Evolutionary conservation across 2,329 filamentous ascomycete genomes (phyloP).

Genomic region (Sphaerulina vaccinii): DNA sequence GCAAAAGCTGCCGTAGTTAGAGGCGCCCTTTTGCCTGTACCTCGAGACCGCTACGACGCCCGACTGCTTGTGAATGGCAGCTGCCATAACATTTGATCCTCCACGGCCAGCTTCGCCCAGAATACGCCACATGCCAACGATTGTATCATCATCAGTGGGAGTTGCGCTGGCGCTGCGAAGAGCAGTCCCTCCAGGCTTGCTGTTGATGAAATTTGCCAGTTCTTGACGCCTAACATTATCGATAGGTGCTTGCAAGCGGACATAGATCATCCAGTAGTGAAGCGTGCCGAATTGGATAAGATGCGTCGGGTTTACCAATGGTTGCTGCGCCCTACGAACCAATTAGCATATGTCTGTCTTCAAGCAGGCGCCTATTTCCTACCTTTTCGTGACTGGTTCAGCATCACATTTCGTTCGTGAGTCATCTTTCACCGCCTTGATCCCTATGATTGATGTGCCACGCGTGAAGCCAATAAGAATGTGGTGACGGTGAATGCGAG

Average conservation of each 20-base stretch:
- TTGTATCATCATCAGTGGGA: slow-evolving; percentile 4
- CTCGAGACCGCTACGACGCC: neutral
- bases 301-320: slow-evolving; percentile 2
- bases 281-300: neutral
- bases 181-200: neutral
- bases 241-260: neutral
- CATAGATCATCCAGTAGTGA: slow-evolving; percentile 9
- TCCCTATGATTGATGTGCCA: neutral
- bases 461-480: neutral
- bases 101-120: slow-evolving; percentile 2
- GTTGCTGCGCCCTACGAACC: neutral
- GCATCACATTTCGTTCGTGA: neutral
- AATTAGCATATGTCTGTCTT: neutral
- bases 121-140: slow-evolving; percentile 5
- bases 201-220: neutral
- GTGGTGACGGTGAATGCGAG: neutral
- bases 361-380: neutral
- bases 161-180: slow-evolving; percentile 3
- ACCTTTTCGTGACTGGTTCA: neutral
- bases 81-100: neutral
- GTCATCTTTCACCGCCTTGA: neutral
- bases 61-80: neutral
- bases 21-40: slow-evolving; percentile 1
- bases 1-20: neutral
- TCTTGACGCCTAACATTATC: neutral